A percentile compares a stretch with the other conserved stretches of the same genome.
These are phyloP conservation scores for Ceratobasidium sp. DNA, from an alignment of 1,284 basidiomycete genomes.

Conservation along the genomic window DNA sequence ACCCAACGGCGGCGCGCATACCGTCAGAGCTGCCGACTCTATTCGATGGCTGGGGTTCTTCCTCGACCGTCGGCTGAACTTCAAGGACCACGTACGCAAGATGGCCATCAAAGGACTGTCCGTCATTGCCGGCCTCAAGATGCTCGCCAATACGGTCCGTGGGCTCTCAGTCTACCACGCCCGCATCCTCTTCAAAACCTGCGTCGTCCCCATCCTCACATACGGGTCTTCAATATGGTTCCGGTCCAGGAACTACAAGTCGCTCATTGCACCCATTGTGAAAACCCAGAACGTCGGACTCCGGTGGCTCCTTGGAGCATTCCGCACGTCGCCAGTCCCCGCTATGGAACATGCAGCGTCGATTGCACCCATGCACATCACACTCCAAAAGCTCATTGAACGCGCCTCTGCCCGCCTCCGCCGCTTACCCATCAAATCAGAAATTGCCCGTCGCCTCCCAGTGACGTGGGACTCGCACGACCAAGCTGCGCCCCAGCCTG, in stretches of 20 bases:
- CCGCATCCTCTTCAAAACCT: neutral
- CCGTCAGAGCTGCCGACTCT: neutral
- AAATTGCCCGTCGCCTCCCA: neutral
- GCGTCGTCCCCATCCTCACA: neutral
- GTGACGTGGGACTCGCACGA: neutral
- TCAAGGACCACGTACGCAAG: slow-evolving; percentile 22
- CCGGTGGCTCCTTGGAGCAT: neutral
- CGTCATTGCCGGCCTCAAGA: neutral
- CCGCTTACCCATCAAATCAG: neutral
- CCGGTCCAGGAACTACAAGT: too few species aligned
- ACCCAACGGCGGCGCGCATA: neutral
- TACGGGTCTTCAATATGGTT: neutral
- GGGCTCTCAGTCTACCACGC: neutral
- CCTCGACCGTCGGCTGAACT: slow-evolving; percentile 35
- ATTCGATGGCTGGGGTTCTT: slow-evolving; percentile 37
- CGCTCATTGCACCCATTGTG: neutral
- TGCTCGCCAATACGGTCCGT: neutral
- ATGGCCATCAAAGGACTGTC: slow-evolving; percentile 26
- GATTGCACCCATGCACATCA: neutral
- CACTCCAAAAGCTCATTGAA: neutral
- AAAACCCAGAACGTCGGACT: neutral
- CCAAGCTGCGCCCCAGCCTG: too few species aligned
- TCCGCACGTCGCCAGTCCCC: neutral
- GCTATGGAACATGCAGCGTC: neutral
- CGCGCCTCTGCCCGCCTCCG: neutral